phyloP scores from a whole-genome alignment of 2,329 filamentous ascomycete species.

The Monilinia fructicola region DNA sequence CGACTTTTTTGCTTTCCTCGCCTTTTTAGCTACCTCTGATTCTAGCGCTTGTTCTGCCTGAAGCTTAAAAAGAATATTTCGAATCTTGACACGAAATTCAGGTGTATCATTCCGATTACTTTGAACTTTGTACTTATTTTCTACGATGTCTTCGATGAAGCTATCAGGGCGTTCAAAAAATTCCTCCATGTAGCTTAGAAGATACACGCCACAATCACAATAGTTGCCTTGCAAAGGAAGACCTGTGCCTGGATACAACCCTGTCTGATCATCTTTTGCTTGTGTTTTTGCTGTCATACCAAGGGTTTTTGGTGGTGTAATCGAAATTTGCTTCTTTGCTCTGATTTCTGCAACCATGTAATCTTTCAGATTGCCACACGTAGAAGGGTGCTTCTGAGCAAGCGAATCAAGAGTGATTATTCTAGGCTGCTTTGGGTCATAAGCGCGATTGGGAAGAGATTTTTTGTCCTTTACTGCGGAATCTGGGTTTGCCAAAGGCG shows the following conservation, averaged over 20 bases:
- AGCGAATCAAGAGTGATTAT: conserved; percentile 91
- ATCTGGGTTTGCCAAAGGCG: conserved; percentile 10
- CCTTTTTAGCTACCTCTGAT: neutral
- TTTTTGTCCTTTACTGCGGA: conserved; percentile 40
- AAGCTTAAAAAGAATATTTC: conserved; percentile 63
- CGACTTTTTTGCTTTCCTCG: neutral
- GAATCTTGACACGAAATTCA: conserved; percentile 63
- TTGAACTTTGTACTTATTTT: conserved; percentile 56
- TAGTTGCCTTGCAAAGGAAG: conserved; percentile 82
- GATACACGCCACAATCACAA: conserved; percentile 85
- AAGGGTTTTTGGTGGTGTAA: conserved; percentile 37
- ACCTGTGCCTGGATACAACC: conserved; percentile 37
- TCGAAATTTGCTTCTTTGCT: conserved; percentile 51
- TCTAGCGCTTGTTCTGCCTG: conserved; percentile 52
- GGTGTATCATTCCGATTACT: conserved; percentile 51
- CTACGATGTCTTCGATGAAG: conserved; percentile 67
- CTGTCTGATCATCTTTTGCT: neutral
- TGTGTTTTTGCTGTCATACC: conserved; percentile 64
- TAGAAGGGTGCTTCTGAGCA: conserved; percentile 59
- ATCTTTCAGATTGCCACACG: conserved; percentile 67
- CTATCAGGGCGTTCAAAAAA: conserved; percentile 73
- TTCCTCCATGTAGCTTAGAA: conserved; percentile 79
- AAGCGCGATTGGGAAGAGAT: conserved; percentile 42
- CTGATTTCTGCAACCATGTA: conserved; percentile 75
- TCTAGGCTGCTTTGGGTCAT: conserved; percentile 56